phyloP scores from a whole-genome alignment of 2,329 filamentous ascomycete genomes.

The Helotiales sp. region DNA sequence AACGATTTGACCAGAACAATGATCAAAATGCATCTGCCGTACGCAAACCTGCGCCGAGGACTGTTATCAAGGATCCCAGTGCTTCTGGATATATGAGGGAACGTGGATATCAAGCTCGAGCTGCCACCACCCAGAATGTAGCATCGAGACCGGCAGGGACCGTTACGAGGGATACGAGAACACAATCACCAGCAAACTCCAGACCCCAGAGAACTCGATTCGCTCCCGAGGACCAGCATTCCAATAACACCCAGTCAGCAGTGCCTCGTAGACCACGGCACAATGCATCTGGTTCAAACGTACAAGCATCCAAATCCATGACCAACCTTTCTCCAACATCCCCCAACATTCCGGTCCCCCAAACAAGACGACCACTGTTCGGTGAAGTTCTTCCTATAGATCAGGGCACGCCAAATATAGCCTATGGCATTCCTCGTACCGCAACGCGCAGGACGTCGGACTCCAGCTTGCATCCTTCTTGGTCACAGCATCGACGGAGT shows the following conservation, averaged over 20 bases:
- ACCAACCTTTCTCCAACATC: constrained; percentile 47
- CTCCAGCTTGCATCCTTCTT: constrained; percentile 63
- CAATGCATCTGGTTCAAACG: constrained; percentile 42
- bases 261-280: constrained; percentile 61
- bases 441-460: constrained; percentile 71
- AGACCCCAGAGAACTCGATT: constrained; percentile 52
- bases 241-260: constrained; percentile 62
- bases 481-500: constrained; percentile 54
- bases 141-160: constrained; percentile 30
- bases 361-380: constrained; percentile 66
- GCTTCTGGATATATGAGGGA: constrained; percentile 37
- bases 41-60: constrained; percentile 31
- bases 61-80: constrained; percentile 29
- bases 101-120: constrained; percentile 37
- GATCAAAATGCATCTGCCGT: constrained; percentile 46
- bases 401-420: constrained; percentile 56
- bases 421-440: constrained; percentile 61
- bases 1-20: constrained; percentile 73
- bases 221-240: constrained; percentile 56
- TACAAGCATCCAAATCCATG: constrained; percentile 51
- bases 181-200: constrained; percentile 31
- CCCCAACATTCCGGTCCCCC: constrained; percentile 35
- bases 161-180: constrained; percentile 32
- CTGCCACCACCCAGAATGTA: constrained; percentile 33
- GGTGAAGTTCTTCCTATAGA: constrained; percentile 73